A percentile compares a stretch with the other conserved stretches of the same genome.
Evolutionary conservation across 2,329 filamentous ascomycete species (phyloP).

Genomic region (Penicillium concentricum): DNA sequence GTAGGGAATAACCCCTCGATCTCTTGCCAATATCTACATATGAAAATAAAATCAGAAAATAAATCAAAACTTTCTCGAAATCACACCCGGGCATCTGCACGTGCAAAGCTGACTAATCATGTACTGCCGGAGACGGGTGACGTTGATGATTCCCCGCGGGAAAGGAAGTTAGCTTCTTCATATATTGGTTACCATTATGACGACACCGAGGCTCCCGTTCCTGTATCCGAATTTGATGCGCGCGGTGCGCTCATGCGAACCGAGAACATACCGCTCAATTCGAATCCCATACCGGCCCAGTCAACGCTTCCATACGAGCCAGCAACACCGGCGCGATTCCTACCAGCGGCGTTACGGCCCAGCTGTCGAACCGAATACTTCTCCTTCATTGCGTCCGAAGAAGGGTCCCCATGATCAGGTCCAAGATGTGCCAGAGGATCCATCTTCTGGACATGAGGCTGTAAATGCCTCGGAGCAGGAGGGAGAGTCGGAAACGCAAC

Average conservation of each 20-base stretch:
- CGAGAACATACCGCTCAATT: constrained; percentile 44
- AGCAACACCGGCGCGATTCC: constrained; percentile 36
- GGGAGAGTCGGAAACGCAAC: constrained; percentile 1
- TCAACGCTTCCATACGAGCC: constrained; percentile 39
- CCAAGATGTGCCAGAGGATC: constrained; percentile 13
- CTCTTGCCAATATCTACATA: no score
- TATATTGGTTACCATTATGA: constrained; percentile 49
- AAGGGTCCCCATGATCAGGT: constrained; percentile 22
- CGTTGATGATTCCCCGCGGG: constrained; percentile 16
- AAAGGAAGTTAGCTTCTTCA: constrained; percentile 18
- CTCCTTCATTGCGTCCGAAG: constrained; percentile 37
- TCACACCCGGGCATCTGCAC: not conserved
- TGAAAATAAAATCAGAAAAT: not conserved
- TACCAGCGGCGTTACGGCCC: constrained; percentile 49
- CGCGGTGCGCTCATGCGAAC: constrained; percentile 51
- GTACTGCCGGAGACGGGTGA: not conserved
- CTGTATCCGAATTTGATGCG: constrained; percentile 68
- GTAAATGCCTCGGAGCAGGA: not conserved
- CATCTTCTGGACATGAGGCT: constrained; percentile 4
- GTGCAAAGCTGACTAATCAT: not conserved
- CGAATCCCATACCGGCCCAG: constrained; percentile 34
- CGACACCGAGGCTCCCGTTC: constrained; percentile 63
- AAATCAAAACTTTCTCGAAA: not conserved
- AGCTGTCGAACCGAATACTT: constrained; percentile 43
- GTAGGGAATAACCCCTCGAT: not conserved